These are phyloP conservation scores for Podospora australis DNA, from an alignment of 495 filamentous ascomycete species.

Conservation along the genomic window DNA sequence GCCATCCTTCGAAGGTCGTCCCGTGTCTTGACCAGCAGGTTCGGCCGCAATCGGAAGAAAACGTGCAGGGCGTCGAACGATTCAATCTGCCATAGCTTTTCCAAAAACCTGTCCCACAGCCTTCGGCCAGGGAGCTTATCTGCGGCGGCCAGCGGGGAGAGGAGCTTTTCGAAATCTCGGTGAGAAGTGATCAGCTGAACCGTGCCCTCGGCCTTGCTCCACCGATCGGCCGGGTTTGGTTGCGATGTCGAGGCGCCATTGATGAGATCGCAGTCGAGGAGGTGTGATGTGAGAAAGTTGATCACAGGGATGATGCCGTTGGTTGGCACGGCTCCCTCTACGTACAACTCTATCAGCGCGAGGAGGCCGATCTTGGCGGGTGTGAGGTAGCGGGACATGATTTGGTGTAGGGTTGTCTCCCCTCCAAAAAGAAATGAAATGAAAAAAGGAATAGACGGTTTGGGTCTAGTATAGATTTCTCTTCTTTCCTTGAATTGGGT, in stretches of 20 bases:
- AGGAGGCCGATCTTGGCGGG: slow-evolving; percentile 80
- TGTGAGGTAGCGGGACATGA: slow-evolving; percentile 75
- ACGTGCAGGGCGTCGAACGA: slow-evolving; percentile 68
- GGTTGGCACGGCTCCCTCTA: slow-evolving; percentile 65
- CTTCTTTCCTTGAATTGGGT: too few relatives aligned
- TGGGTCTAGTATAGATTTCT: too few relatives aligned
- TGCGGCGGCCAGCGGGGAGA: slow-evolving; percentile 47
- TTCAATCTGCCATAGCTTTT: slow-evolving; percentile 78
- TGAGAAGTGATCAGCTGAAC: slow-evolving; percentile 53
- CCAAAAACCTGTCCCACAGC: slow-evolving; percentile 78
- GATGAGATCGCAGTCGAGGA: slow-evolving; percentile 45
- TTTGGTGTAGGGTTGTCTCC: not conserved
- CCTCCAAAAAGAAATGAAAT: not conserved
- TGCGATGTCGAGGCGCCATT: not conserved
- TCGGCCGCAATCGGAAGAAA: slow-evolving; percentile 58
- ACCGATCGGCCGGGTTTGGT: slow-evolving; percentile 20
- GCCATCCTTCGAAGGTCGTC: slow-evolving; percentile 48
- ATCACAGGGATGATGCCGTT: slow-evolving; percentile 73
- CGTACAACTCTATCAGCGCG: slow-evolving; percentile 73
- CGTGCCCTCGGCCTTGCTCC: slow-evolving; percentile 35
- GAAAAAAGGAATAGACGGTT: too few relatives aligned
- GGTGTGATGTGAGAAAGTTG: slow-evolving; percentile 71
- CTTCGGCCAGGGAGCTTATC: slow-evolving; percentile 68
- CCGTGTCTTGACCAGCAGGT: slow-evolving; percentile 54
- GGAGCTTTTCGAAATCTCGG: slow-evolving; percentile 58